Evolutionary conservation across 192 early-diverging fungal species (phyloP), one percentile per base, ranked within the genome.

Genomic region (Podila horticola): DNA sequence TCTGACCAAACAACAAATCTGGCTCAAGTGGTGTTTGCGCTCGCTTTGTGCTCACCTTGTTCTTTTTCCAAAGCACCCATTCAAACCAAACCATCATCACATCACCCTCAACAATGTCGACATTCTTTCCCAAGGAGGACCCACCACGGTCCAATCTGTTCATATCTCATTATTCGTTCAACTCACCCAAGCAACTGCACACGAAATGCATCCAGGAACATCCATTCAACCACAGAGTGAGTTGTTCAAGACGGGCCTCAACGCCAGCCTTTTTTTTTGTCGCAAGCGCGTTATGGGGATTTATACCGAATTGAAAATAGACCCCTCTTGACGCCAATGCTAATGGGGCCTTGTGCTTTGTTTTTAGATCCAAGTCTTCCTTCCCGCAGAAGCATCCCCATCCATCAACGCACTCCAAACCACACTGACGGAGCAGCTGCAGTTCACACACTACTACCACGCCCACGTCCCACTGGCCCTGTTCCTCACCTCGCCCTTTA

Each of bases 151-250:
- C 84, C 1, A 68, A 82, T 48, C 70, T 76, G 45, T 77, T 64
- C 64, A 64, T 85, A 48, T 71, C 79, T 29, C 74, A 74, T 41
- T 82, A 75, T 38, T 82, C 79, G 0, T 74, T 76, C 65, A 66
- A 65, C 55, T 75, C 74, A 6, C 51, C 64, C 36, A 85, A 82
- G 19, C 67, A 74, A 28, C 62, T 79, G 0, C 84, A 85, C 63
- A 45, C 38, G 6, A 45, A 62, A 13, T 58, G 58, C 41, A 82
- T 85, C 34, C 29, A 51, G 6, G 50, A 72, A n/a, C 84, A 85
- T 58, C 84, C 84, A 19, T 82, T 82, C 38, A 85, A 85, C 57
- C 79, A 85, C 26, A 64, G 41, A 20, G 69, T 84, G 63, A 59
- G 30, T 58, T 71, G 41, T 55, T 55, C 20, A 68, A 60, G 24